These are phyloP conservation scores for Rhizopogon salebrosus DNA, from an alignment of 768 basidiomycete species.

Conservation along the genomic window DNA sequence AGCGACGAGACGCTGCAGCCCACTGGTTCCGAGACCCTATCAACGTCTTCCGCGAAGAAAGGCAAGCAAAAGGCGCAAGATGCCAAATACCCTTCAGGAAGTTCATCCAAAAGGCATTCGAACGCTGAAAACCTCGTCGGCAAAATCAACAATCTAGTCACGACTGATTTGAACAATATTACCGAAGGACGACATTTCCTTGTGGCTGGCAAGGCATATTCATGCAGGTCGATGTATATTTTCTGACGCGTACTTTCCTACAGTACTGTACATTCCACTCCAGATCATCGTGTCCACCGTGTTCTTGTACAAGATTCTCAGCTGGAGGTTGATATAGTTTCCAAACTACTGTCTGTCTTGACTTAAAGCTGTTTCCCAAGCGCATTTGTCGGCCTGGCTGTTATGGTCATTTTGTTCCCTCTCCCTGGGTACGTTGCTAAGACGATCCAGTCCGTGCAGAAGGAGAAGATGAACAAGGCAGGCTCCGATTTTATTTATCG, in stretches of 20 bases:
- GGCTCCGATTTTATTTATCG: background rate
- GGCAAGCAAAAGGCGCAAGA: conserved; percentile 3
- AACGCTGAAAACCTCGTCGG: conserved; percentile 53
- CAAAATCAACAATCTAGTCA: conserved; percentile 72
- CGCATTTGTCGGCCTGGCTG: conserved; percentile 51
- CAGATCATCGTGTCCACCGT: conserved; percentile 26
- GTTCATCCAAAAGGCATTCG: background rate
- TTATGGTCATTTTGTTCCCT: conserved; percentile 50
- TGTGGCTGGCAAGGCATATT: conserved; percentile 1
- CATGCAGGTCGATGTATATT: background rate
- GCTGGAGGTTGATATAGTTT: conserved; percentile 28
- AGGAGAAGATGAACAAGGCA: conserved; percentile 42
- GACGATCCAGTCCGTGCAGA: conserved; percentile 41
- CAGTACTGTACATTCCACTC: conserved; percentile 8
- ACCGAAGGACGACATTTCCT: conserved; percentile 16
- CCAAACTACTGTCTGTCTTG: background rate
- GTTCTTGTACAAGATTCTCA: conserved; percentile 44
- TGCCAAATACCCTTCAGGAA: background rate
- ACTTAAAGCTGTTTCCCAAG: background rate
- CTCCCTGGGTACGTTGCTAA: conserved; percentile 54
- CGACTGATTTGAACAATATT: conserved; percentile 33
- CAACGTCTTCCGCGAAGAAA: background rate
- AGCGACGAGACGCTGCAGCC: conserved; percentile 1
- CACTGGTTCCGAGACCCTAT: background rate
- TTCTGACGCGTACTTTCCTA: background rate